Conservation (phyloP, 2,329 filamentous ascomycete species). For the Beauveria scarabaeidicola region DNA sequence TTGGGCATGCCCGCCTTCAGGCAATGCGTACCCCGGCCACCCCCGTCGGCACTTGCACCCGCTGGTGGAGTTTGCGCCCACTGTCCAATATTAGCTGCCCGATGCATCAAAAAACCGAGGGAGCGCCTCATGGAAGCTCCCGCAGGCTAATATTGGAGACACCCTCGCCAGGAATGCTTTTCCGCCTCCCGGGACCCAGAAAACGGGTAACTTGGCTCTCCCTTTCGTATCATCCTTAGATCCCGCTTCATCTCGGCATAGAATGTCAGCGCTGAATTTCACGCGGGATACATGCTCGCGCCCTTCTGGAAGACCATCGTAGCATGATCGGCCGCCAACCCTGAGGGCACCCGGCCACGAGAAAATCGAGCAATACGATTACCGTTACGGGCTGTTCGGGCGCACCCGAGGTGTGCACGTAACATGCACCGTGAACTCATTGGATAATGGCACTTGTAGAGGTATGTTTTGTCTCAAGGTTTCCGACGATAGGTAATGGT, state of each 20-base stretch:
- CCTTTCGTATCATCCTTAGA: background rate
- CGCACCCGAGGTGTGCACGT: background rate
- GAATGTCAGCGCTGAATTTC: background rate
- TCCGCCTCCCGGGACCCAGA: background rate
- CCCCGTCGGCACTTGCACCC: background rate
- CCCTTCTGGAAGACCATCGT: background rate
- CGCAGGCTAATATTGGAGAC: background rate
- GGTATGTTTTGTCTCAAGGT: background rate
- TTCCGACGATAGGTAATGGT: background rate
- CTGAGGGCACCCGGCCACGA: too few relatives aligned
- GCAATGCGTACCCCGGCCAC: background rate
- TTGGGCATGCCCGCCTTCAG: background rate
- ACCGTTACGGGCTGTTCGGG: too few relatives aligned
- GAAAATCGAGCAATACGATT: too few relatives aligned
- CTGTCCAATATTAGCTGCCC: background rate
- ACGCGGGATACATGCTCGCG: background rate
- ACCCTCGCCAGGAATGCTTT: background rate
- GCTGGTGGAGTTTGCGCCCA: background rate
- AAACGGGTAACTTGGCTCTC: background rate
- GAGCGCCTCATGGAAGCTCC: background rate
- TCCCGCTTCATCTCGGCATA: background rate
- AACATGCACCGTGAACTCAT: background rate
- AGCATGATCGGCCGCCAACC: too few relatives aligned
- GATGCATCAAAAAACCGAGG: background rate
- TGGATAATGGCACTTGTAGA: background rate